Evolutionary conservation across 2,329 filamentous ascomycete species (phyloP).

Genomic region (Diaporthe citrichinensis): DNA sequence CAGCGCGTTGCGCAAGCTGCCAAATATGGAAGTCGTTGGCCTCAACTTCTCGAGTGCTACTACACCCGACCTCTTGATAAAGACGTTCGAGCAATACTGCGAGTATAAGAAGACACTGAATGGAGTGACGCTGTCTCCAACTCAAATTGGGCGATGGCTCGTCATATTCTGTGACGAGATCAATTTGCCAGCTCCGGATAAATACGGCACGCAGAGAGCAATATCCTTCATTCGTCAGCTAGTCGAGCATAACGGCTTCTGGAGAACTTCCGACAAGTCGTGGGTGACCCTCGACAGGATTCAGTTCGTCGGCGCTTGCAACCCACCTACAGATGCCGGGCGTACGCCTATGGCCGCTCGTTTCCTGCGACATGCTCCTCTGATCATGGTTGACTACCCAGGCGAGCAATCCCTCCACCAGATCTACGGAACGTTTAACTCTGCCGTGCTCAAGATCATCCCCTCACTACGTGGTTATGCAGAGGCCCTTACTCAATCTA

Average conservation of each 20-base stretch:
- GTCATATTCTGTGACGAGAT: constrained; percentile 99
- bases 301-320: constrained; percentile 98
- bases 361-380: constrained; percentile 96
- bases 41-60: constrained; percentile 99
- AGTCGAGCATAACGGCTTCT: constrained; percentile 99
- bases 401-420: constrained; percentile 94
- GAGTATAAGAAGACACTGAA: constrained; percentile 99
- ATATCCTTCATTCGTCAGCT: constrained; percentile 98
- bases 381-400: constrained; percentile 99
- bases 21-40: constrained; percentile 98
- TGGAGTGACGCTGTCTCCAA: constrained; percentile 94
- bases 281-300: constrained; percentile 99
- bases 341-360: constrained; percentile 93
- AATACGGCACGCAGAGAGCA: constrained; percentile 96
- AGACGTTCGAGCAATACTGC: constrained; percentile 99
- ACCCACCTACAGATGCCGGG: constrained; percentile 96
- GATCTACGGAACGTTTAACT: constrained; percentile 99
- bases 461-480: constrained; percentile 95
- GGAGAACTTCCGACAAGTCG: constrained; percentile 95
- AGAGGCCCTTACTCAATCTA: constrained; percentile 93
- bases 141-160: constrained; percentile 96
- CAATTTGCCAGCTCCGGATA: constrained; percentile 97
- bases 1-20: constrained; percentile 94
- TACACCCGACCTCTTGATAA: constrained; percentile 96
- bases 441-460: constrained; percentile 95